phyloP scores from a whole-genome alignment of 1,139 yeast species.

The Yamadazyma taylorii region DNA sequence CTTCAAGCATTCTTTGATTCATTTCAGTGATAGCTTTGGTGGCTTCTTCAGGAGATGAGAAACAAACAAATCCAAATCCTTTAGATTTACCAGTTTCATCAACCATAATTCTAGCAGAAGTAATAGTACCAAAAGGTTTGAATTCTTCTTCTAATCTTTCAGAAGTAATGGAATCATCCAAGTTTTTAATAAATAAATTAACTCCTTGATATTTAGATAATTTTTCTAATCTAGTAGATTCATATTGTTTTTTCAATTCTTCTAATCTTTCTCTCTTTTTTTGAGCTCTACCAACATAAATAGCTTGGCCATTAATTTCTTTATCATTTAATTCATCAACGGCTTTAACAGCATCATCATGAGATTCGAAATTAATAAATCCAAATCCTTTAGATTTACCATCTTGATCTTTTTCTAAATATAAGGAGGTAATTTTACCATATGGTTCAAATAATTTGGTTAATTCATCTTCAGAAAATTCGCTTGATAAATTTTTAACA shows the following conservation, averaged over 20 bases:
- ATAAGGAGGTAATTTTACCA: slow-evolving; percentile 85
- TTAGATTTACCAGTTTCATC: slow-evolving; percentile 94
- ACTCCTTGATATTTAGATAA: slow-evolving; percentile 96
- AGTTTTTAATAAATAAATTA: slow-evolving; percentile 93
- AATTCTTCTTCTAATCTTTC: slow-evolving; percentile 92
- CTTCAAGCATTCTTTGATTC: slow-evolving; percentile 95
- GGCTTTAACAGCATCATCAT: slow-evolving; percentile 86
- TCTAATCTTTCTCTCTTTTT: slow-evolving; percentile 98
- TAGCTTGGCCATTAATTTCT: slow-evolving; percentile 80
- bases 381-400: slow-evolving; percentile 97
- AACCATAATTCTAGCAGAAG: slow-evolving; percentile 95
- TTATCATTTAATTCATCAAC: slow-evolving; percentile 89
- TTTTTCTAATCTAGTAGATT: slow-evolving; percentile 89
- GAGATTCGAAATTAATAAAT: slow-evolving; percentile 86
- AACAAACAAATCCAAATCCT: slow-evolving; percentile 98
- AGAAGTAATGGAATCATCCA: slow-evolving; percentile 90
- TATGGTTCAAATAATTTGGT: slow-evolving; percentile 66
- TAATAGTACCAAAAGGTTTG: slow-evolving; percentile 89
- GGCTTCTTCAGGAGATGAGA: slow-evolving; percentile 98
- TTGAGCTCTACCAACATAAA: slow-evolving; percentile 98
- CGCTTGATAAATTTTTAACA: slow-evolving; percentile 83
- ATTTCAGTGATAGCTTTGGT: slow-evolving; percentile 97
- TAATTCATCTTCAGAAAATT: slow-evolving; percentile 72
- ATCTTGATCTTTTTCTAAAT: slow-evolving; percentile 78
- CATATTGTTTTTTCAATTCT: slow-evolving; percentile 94